These are phyloP conservation scores for Telfairia occidentalis DNA, from an alignment of 331 rosid species.

Conservation along the genomic window DNA sequence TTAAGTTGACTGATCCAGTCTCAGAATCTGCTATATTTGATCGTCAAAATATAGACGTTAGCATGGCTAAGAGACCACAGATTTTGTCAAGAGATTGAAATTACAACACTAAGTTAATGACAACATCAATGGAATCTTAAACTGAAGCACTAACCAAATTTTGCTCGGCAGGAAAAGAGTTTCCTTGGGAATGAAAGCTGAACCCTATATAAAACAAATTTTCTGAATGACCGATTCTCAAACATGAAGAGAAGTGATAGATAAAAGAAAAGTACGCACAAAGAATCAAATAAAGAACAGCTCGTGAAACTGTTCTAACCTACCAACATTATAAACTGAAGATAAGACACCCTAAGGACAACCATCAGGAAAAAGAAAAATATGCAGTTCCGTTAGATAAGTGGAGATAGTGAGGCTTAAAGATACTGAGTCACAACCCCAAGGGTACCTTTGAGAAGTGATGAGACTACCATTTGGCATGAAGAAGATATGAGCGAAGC, in stretches of 20 bases:
- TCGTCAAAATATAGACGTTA: constrained; percentile 5
- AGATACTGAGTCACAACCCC: neutral
- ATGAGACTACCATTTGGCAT: constrained; percentile 9
- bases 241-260: neutral
- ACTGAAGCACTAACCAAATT: constrained; percentile 37
- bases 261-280: neutral
- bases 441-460: constrained; percentile 15
- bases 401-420: neutral
- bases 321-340: neutral
- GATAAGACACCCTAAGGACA: neutral
- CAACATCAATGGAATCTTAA: neutral
- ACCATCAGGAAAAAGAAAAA: neutral
- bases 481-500: constrained; percentile 12
- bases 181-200: constrained; percentile 36
- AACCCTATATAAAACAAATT: constrained; percentile 29
- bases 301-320: neutral
- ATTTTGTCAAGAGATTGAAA: neutral
- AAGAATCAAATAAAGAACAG: neutral
- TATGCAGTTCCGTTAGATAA: neutral
- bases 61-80: neutral
- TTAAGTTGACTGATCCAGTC: constrained; percentile 31
- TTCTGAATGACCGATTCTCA: constrained; percentile 1
- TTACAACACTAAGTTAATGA: neutral
- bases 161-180: constrained; percentile 43
- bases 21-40: constrained; percentile 31